Evolutionary conservation across 495 filamentous ascomycete species (phyloP).

Genomic region (Lasiosphaeria hispida): DNA sequence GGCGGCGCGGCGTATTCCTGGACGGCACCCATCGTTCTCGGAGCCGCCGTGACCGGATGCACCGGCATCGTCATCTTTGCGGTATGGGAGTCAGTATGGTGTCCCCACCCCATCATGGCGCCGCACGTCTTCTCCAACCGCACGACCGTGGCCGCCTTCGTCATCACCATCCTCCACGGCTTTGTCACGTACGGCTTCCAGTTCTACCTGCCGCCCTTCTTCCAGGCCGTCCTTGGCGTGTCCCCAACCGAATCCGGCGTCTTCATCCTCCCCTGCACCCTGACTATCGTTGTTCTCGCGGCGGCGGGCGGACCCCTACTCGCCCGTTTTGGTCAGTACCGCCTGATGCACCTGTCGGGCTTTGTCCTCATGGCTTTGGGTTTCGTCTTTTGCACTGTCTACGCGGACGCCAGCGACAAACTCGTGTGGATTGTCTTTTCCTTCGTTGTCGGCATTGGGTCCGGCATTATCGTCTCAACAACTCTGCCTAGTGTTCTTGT

Average conservation of each 20-base stretch:
- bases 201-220: slow-evolving; percentile 52
- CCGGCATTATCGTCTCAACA: slow-evolving; percentile 34
- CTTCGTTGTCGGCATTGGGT: slow-evolving; percentile 31
- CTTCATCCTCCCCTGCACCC: slow-evolving; percentile 44
- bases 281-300: slow-evolving; percentile 36
- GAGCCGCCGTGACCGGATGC: slow-evolving; percentile 19
- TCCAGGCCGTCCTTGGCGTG: slow-evolving; percentile 39
- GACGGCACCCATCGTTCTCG: slow-evolving; percentile 23
- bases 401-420: slow-evolving; percentile 23
- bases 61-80: slow-evolving; percentile 25
- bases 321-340: slow-evolving; percentile 43
- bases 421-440: slow-evolving; percentile 35
- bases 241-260: slow-evolving; percentile 42
- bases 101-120: slow-evolving; percentile 33
- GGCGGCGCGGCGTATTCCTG: slow-evolving; percentile 30
- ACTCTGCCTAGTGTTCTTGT: slow-evolving; percentile 30
- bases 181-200: slow-evolving; percentile 37
- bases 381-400: slow-evolving; percentile 39
- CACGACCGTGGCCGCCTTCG: slow-evolving; percentile 31
- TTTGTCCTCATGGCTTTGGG: slow-evolving; percentile 41
- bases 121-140: slow-evolving; percentile 36
- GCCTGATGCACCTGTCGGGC: slow-evolving; percentile 40
- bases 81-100: slow-evolving; percentile 28
- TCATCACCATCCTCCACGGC: slow-evolving; percentile 28
- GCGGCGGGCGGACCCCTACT: slow-evolving; percentile 41